Evolutionary conservation across 2,329 filamentous ascomycete species (phyloP).

Genomic region (Cladosporium sp.): DNA sequence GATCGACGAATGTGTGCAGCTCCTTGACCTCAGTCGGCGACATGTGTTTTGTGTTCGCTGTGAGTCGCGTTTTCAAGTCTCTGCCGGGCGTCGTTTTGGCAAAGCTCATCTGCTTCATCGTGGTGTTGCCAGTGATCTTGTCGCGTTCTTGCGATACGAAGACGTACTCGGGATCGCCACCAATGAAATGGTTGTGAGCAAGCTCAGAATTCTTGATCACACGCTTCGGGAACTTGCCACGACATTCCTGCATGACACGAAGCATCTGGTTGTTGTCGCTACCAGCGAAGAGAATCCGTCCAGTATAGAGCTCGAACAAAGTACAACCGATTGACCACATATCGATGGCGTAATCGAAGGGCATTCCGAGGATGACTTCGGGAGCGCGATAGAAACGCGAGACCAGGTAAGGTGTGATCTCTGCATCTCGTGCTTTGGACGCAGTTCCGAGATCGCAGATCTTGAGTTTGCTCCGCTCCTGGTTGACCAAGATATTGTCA

Average conservation of each 20-base stretch:
- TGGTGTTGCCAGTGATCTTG: constrained; percentile 80
- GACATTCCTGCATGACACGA: constrained; percentile 90
- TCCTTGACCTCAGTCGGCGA: constrained; percentile 73
- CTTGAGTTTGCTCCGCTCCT: constrained; percentile 80
- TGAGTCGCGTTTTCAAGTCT: constrained; percentile 78
- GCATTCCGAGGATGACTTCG: constrained; percentile 95
- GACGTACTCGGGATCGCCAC: constrained; percentile 62
- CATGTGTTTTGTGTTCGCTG: constrained; percentile 67
- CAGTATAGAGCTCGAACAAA: constrained; percentile 93
- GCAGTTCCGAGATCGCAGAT: constrained; percentile 97
- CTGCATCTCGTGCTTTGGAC: constrained; percentile 84
- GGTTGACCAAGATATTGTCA: constrained; percentile 92
- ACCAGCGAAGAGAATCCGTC: constrained; percentile 94
- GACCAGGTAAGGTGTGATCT: constrained; percentile 91
- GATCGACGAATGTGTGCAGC: constrained; percentile 77
- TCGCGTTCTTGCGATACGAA: constrained; percentile 85
- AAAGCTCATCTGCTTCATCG: constrained; percentile 65
- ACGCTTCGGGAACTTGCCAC: constrained; percentile 88
- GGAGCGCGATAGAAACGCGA: constrained; percentile 97
- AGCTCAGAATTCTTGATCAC: constrained; percentile 80
- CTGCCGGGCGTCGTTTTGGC: constrained; percentile 64
- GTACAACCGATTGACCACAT: constrained; percentile 99
- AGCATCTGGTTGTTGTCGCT: constrained; percentile 99
- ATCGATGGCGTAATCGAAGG: constrained; percentile 90
- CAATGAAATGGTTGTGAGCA: constrained; percentile 75